A percentile compares a stretch with the other conserved stretches of the same genome.
Conservation (phyloP, 2,329 filamentous ascomycete genomes). For the Bertia moriformis region DNA sequence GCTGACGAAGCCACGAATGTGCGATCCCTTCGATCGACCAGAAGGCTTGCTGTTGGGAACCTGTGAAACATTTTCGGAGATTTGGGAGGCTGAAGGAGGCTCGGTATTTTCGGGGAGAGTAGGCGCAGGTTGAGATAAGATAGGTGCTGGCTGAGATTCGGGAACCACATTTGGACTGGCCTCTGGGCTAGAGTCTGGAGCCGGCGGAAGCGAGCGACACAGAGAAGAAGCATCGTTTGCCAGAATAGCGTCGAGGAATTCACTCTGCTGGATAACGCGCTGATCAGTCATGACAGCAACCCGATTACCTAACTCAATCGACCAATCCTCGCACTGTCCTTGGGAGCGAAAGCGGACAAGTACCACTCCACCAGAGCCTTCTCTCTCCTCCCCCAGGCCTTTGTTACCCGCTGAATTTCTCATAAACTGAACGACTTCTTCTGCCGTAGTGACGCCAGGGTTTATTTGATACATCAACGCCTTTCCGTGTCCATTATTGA, state of each 20-base stretch:
- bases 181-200: slow-evolving; percentile 10
- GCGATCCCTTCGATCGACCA: no score
- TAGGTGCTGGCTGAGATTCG: not conserved
- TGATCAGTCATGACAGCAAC: slow-evolving; percentile 37
- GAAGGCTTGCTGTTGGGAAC: not conserved
- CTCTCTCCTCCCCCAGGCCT: slow-evolving; percentile 17
- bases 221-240: slow-evolving; percentile 35
- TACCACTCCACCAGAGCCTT: slow-evolving; percentile 30
- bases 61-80: not conserved
- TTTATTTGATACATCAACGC: slow-evolving; percentile 32
- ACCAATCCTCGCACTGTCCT: slow-evolving; percentile 28
- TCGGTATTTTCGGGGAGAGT: not conserved
- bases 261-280: slow-evolving; percentile 41
- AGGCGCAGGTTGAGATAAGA: not conserved
- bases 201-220: slow-evolving; percentile 25
- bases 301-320: slow-evolving; percentile 27
- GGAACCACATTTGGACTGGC: not conserved
- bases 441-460: slow-evolving; percentile 28
- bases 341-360: slow-evolving; percentile 32
- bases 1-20: not conserved
- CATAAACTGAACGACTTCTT: slow-evolving; percentile 38
- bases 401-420: slow-evolving; percentile 36
- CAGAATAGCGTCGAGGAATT: slow-evolving; percentile 46
- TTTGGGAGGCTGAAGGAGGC: not conserved
- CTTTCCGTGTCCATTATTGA: slow-evolving; percentile 45